Conservation (phyloP, 2,329 filamentous ascomycete genomes). For the Epichloe uncinata region DNA sequence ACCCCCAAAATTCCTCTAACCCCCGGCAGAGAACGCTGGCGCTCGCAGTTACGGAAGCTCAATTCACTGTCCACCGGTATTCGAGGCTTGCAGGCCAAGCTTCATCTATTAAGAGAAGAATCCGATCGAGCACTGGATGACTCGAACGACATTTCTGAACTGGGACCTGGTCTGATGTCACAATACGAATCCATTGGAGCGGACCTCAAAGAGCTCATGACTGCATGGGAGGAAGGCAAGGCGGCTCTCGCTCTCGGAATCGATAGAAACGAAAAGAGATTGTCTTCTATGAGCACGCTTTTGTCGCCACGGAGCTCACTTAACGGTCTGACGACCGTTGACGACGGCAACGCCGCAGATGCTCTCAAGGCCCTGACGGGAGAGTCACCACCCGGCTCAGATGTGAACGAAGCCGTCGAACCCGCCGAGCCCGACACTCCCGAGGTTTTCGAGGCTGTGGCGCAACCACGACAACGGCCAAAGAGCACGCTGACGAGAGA, state of each 20-base stretch:
- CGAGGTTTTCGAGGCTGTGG: constrained; percentile 86
- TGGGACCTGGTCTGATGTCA: constrained; percentile 64
- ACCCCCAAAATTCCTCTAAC: constrained; percentile 49
- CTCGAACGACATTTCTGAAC: constrained; percentile 56
- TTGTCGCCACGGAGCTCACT: constrained; percentile 49
- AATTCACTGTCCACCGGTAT: constrained; percentile 83
- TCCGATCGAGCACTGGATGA: constrained; percentile 68
- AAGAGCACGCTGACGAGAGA: constrained; percentile 65
- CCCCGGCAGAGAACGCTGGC: constrained; percentile 70
- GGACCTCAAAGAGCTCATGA: constrained; percentile 67
- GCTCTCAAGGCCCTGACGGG: constrained; percentile 71
- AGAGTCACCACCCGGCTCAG: constrained; percentile 42
- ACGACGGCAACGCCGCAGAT: constrained; percentile 36
- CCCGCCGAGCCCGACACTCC: constrained; percentile 52
- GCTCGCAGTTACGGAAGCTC: constrained; percentile 77
- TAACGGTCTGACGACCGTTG: constrained; percentile 52
- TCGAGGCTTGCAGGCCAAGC: constrained; percentile 82
- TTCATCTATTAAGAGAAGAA: constrained; percentile 83
- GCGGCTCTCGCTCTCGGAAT: constrained; percentile 70
- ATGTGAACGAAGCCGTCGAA: constrained; percentile 41
- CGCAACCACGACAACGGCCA: constrained; percentile 44
- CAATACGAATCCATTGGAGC: constrained; percentile 93
- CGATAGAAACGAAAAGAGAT: constrained; percentile 61
- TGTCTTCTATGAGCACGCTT: constrained; percentile 47
- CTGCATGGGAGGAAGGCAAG: constrained; percentile 80